Conservation (phyloP, 192 early-diverging fungal species). For the Gryganskiella cystojenkinii region DNA sequence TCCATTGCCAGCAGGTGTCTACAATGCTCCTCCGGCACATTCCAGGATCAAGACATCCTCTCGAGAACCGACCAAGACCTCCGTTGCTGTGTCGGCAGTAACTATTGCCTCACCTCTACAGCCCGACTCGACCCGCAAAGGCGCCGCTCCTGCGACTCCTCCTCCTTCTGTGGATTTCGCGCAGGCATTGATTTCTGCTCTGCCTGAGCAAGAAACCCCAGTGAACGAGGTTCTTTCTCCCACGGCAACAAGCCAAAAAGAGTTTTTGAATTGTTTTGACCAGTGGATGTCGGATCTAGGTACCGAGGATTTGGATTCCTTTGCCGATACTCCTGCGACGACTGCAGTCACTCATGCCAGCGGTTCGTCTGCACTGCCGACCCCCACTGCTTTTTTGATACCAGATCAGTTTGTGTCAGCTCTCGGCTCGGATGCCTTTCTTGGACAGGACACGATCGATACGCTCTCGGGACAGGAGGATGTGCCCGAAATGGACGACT, state of each 20-base stretch:
- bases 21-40: too few species aligned
- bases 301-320: slow-evolving; percentile 2
- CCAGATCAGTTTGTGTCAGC: too few species aligned
- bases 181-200: not conserved
- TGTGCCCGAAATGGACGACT: slow-evolving; percentile 13
- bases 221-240: too few species aligned
- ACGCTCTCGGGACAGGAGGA: slow-evolving; percentile 12
- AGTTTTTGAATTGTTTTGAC: slow-evolving; percentile 42
- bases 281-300: slow-evolving; percentile 49
- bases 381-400: too few species aligned
- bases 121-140: too few species aligned
- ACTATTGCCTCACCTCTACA: too few species aligned
- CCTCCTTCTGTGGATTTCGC: not conserved
- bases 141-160: not conserved
- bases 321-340: not conserved
- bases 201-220: not conserved
- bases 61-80: too few species aligned
- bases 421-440: too few species aligned
- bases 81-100: too few species aligned
- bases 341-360: not conserved
- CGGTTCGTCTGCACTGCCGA: too few species aligned
- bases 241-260: not conserved
- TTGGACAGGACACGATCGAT: too few species aligned
- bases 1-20: not conserved
- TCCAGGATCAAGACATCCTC: too few species aligned